A percentile compares a stretch with the other conserved stretches of the same genome.
Conservation (phyloP, 2,329 filamentous ascomycete genomes). For the Neoscytalidium dimidiatum region DNA sequence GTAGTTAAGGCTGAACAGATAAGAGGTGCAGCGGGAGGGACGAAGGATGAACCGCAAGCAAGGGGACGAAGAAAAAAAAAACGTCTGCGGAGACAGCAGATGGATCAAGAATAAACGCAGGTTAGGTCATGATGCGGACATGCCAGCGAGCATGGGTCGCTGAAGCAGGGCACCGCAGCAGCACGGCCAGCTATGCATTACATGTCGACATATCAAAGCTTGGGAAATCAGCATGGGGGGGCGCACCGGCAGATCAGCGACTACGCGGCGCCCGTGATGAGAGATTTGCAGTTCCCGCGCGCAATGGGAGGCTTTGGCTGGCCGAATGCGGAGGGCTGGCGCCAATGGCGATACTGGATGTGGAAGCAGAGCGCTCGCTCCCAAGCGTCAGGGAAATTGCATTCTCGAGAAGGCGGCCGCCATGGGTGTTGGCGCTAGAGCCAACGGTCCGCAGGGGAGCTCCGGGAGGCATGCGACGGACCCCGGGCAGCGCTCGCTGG, state of each 20-base stretch:
- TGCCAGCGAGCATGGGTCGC: conserved; percentile 6
- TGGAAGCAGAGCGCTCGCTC: conserved; percentile 8
- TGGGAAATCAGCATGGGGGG: conserved; percentile 15
- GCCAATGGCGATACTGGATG: conserved; percentile 15
- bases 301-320: not conserved
- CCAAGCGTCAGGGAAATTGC: conserved; percentile 19
- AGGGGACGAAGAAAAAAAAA: conserved; percentile 31
- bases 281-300: conserved; percentile 14
- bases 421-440: conserved; percentile 11
- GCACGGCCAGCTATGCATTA: conserved; percentile 14
- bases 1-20: conserved; percentile 1
- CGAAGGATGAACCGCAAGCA: conserved; percentile 30
- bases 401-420: conserved; percentile 2
- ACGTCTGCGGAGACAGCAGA: conserved; percentile 29
- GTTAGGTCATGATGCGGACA: conserved; percentile 16
- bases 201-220: conserved; percentile 13
- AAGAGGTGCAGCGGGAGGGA: not conserved
- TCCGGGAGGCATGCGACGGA: not conserved
- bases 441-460: conserved; percentile 15
- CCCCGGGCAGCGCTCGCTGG: not conserved
- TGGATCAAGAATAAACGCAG: not conserved
- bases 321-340: not conserved
- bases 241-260: conserved; percentile 5
- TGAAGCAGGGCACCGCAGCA: conserved; percentile 4
- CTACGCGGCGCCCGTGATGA: not conserved